These are phyloP conservation scores for Fomitopsis pinicola DNA, from an alignment of 1,284 basidiomycete genomes.

Conservation along the genomic window DNA sequence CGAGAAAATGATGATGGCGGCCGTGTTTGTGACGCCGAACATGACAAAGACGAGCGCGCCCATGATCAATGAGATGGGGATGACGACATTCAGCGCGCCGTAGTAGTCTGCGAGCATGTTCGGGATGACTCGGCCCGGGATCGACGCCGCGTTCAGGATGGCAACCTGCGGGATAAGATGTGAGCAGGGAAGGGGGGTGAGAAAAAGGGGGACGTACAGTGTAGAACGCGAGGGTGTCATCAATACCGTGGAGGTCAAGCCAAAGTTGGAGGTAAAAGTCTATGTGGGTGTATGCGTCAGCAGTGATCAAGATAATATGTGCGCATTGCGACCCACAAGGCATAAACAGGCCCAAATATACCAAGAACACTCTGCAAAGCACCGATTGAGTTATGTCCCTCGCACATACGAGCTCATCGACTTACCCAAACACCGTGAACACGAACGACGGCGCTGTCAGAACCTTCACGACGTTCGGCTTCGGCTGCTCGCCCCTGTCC, in stretches of 20 bases:
- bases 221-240: conserved; percentile 19
- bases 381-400: not conserved
- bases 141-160: conserved; percentile 22
- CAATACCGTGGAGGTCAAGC: conserved; percentile 17
- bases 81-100: conserved; percentile 25
- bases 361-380: conserved; percentile 1
- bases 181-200: conserved; percentile 2
- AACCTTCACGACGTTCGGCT: not conserved
- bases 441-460: not conserved
- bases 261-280: conserved; percentile 25
- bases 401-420: not conserved
- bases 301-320: not conserved
- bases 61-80: conserved; percentile 18
- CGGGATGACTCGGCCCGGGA: conserved; percentile 25
- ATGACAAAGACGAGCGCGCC: conserved; percentile 23
- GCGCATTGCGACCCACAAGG: conserved; percentile 4
- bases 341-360: conserved; percentile 6
- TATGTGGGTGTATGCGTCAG: not conserved
- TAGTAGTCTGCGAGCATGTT: conserved; percentile 22
- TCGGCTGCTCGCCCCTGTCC: not conserved
- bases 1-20: conserved; percentile 45
- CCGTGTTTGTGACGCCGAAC: conserved; percentile 26
- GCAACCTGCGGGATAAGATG: conserved; percentile 13
- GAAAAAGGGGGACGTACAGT: conserved; percentile 10
- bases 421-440: conserved; percentile 2